Evolutionary conservation across 2,329 filamentous ascomycete genomes (phyloP), one percentile per base, ranked within the genome.

Genomic region (Nothomitra cinnamomea): DNA sequence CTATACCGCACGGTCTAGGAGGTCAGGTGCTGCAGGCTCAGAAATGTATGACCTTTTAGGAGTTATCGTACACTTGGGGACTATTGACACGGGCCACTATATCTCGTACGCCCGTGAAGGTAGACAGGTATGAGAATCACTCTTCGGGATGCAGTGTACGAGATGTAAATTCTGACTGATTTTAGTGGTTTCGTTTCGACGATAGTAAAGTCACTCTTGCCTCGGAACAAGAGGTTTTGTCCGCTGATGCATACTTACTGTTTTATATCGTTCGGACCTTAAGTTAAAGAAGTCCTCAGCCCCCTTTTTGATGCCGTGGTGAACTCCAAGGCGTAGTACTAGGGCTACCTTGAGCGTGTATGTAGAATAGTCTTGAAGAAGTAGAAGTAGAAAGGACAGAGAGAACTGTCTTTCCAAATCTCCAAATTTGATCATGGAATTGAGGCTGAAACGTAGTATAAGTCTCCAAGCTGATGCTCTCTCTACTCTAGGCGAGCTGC

Each of bases 141-240:
- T 63, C 41, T 40, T 47, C 42, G 15, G 38, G 32, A 17, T 51
- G 28, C 35, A 8, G 13, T 12, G 24, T 42, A 53, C 17, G 47
- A 50, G 22, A 35, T 36, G 12, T 12, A 17, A n/a, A 12, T 22
- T 15, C 38, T 28, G 51, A 49, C 50, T 40, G 41, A 17, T 40
- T 43, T 10, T 64, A 94, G 76, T 96, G 90, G 90, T 94, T 95
- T 66, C 80, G 86, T 54, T 95, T 95, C 68, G 94, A 96, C 63
- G 90, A 96, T 64, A 89, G 92, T 65, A 88, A 87, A 65, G 90
- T 96, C 22, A 86, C 89, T 57, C 64, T 89, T 54, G 90, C 87
- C 1, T 80, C 79, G 48, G 83, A 92, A 63, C 85, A 84, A 3
- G 87, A 95, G 56, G 90, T 96, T 2, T 73, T 96, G 42, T 78